Percentiles rank a stretch among this genome's conserved stretches.
Conservation (phyloP, 2,329 filamentous ascomycete species). For the Aspergillus fructus region DNA sequence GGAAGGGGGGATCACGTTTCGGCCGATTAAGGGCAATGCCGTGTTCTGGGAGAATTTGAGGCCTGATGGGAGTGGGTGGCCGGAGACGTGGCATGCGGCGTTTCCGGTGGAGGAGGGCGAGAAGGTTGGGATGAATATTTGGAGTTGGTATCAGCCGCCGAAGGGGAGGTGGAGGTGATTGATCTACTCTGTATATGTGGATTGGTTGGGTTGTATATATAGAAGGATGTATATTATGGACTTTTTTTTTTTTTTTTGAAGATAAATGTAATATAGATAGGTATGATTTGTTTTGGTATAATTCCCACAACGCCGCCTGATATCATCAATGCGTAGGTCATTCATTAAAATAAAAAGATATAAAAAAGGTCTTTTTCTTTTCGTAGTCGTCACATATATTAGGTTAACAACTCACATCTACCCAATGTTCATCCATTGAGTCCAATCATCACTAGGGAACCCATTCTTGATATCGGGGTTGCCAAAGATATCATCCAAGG, state of each 20-base stretch:
- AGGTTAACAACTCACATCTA: not conserved
- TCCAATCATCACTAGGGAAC: slow-evolving; percentile 37
- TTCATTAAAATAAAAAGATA: not conserved
- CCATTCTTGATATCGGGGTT: slow-evolving; percentile 28
- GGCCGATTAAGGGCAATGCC: slow-evolving; percentile 57
- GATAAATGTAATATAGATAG: slow-evolving; percentile 4
- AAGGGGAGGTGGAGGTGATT: slow-evolving; percentile 14
- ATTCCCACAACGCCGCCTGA: slow-evolving; percentile 3
- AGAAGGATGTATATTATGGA: not conserved
- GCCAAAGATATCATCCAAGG: slow-evolving; percentile 44
- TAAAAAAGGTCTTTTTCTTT: not conserved
- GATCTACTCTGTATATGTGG: not conserved
- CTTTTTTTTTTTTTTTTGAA: not conserved
- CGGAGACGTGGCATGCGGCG: slow-evolving; percentile 62
- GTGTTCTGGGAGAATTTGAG: slow-evolving; percentile 64
- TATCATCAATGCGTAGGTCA: slow-evolving; percentile 4
- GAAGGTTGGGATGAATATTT: slow-evolving; percentile 65
- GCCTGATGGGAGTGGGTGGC: slow-evolving; percentile 55
- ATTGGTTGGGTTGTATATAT: not conserved
- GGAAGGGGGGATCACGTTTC: slow-evolving; percentile 55
- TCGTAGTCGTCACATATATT: slow-evolving; percentile 3
- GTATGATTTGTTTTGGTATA: not conserved
- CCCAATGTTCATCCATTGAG: slow-evolving; percentile 39
- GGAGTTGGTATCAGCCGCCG: slow-evolving; percentile 59
- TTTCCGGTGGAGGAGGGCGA: slow-evolving; percentile 56